Base-by-base conservation (phyloP, 257 asterid genomes). In the Osmanthus fragrans region DNA sequence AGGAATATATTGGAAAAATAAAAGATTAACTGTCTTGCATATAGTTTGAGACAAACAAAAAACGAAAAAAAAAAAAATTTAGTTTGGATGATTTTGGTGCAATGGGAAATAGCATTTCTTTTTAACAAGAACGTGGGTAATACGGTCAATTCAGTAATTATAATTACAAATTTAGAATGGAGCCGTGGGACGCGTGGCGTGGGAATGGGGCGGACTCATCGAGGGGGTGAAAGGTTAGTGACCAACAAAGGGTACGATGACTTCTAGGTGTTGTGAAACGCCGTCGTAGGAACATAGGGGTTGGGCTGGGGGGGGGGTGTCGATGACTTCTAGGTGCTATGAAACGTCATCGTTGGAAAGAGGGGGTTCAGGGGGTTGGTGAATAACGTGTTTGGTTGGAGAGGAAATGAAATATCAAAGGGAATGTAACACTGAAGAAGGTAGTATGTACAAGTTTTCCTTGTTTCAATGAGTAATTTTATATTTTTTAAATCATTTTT, bases 171-270 rank as follows among this genome's bases (percentile, higher is more conserved):
- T 18, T 58, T 21, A 8, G 67, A 58, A 58, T 9, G 16, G 16
- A 58, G 67, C 67, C 65, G 1, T 9, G 54, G 42, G 25, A 51
- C 63, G 63, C 27, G 69, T 76, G 64, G 63, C 27, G 69, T 76
- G 64, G 64, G 76, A 18, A 73, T 18, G 94, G 9, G 67, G 85
- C 96, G 96, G 97, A 88, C 90, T 84, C 85, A 82, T 85, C 93
- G 91, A 92, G 89, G 84, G 80, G 77, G 84, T 76, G 86, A 86
- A 86, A 39, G 88, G 89, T 87, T 39, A 82, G 77, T 72, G 65
- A 68, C 65, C 73, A 71, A n/a, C 81, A 77, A 88, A 82, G 71
- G 86, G 21, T 15, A 63, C 89, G 83, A 84, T 80, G 83, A 77
- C 80, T 54, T 79, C 86, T 76, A 82, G 56, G 85, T 12, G 25